Base-by-base conservation (phyloP, 495 filamentous ascomycete genomes). In the Sabuloglossum arenarium region DNA sequence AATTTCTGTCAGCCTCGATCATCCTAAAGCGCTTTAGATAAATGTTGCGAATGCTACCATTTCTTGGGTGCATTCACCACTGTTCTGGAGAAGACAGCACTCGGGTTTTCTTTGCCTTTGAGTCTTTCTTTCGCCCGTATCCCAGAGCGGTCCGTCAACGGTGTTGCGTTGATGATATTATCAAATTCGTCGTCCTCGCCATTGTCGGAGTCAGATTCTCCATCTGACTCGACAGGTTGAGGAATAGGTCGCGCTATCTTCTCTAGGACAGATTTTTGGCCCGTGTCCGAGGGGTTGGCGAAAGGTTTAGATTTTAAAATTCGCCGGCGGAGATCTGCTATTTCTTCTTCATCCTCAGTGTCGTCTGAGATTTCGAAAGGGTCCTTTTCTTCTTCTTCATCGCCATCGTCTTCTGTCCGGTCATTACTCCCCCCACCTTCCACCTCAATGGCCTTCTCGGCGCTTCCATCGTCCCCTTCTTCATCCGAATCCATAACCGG, bases 271-370 rank as follows among this genome's bases (percentile, higher is more conserved):
- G 67, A 67, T 53, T 77, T 78, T 37, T 31, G 30, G 23, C 21
- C 11, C 27, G 66, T 63, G 14, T 72, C 64, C 42, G 71, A 59
- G 12, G 79, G 79, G 60, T 86, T 85, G 42, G 84, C 71, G 60
- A 96, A 98, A 0, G 85, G 74, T 60, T 88, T 94, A 3, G 90
- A 95, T 1, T 77, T 80, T 2, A 97, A 73, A 23, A 95, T 85
- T 61, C 84, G 82, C 42, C 79, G 79, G 39, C 91, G 74, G 28
- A 98, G 79, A 60, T 91, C 88, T 42, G 86, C 89, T 85, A 95
- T 96, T 63, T 93, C 84, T 56, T 81, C 85, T 56, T 84, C 84
- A 49, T 86, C 85, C 61, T 93, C 85, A 14, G 85, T 81, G 11
- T 85, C 81, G 5, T 83, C 82, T 34, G 85, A 84, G 39, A 90